These are phyloP conservation scores for Talaromyces sp. DNA, from an alignment of 2,329 filamentous ascomycete species.

Conservation along the genomic window DNA sequence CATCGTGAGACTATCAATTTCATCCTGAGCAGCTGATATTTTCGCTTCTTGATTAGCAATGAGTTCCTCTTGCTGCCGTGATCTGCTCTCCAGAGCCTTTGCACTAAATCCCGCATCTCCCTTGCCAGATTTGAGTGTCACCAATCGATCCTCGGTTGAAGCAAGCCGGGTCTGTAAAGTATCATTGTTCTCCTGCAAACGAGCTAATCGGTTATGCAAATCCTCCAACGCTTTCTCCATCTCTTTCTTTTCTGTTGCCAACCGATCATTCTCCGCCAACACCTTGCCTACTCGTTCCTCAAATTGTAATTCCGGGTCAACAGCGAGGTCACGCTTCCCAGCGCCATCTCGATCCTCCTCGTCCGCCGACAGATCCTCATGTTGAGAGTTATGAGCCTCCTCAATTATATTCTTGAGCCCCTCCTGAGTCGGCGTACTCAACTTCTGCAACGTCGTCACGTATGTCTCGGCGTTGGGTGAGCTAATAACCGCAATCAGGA, in stretches of 20 bases:
- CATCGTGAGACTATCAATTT: constrained; percentile 47
- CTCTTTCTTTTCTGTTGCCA: constrained; percentile 53
- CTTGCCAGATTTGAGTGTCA: constrained; percentile 52
- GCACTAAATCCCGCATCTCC: constrained; percentile 49
- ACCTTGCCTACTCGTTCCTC: constrained; percentile 51
- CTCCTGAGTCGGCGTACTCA: constrained; percentile 46
- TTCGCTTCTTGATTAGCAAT: constrained; percentile 70
- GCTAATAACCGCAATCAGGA: constrained; percentile 62
- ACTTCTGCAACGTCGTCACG: constrained; percentile 49
- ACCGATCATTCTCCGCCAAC: constrained; percentile 58
- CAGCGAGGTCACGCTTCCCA: constrained; percentile 35
- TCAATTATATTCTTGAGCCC: constrained; percentile 49
- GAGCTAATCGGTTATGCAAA: constrained; percentile 60
- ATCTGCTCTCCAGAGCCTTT: constrained; percentile 51
- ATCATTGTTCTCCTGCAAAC: constrained; percentile 53
- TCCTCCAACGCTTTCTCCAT: constrained; percentile 50
- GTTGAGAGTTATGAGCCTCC: constrained; percentile 45
- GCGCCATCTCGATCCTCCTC: constrained; percentile 39
- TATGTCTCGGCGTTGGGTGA: constrained; percentile 58
- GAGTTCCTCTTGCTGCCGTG: constrained; percentile 63
- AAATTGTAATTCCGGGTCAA: constrained; percentile 48
- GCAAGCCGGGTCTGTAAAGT: constrained; percentile 46
- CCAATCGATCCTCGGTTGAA: constrained; percentile 52
- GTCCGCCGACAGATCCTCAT: constrained; percentile 36
- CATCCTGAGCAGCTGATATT: constrained; percentile 53